phyloP scores from a whole-genome alignment of 2,329 filamentous ascomycete species.

The Pestalotiopsis sp. region DNA sequence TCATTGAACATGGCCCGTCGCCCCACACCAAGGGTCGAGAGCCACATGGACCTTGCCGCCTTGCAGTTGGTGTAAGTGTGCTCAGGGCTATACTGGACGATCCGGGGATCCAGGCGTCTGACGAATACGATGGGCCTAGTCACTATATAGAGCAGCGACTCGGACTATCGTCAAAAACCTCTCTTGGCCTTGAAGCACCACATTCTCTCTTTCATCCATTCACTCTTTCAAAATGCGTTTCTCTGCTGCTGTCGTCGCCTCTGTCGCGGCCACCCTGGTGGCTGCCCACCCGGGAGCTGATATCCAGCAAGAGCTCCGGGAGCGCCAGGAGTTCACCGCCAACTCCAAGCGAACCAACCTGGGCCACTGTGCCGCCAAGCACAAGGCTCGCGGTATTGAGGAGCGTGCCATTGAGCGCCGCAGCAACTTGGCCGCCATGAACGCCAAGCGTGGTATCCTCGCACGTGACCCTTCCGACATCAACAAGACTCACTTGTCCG shows the following conservation, averaged over 20 bases:
- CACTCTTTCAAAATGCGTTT: slow-evolving; percentile 8
- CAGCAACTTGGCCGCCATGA: neutral
- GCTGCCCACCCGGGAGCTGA: slow-evolving; percentile 10
- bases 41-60: neutral
- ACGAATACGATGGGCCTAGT: neutral
- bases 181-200: neutral
- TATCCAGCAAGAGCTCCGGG: slow-evolving; percentile 1
- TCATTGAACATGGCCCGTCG: too few species aligned
- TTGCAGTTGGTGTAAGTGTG: neutral
- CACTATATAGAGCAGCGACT: neutral
- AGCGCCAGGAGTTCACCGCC: slow-evolving; percentile 7
- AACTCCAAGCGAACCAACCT: slow-evolving; percentile 9
- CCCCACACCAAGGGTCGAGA: neutral
- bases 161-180: neutral
- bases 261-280: slow-evolving; percentile 7
- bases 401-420: slow-evolving; percentile 9
- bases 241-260: slow-evolving; percentile 7
- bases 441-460: slow-evolving; percentile 7
- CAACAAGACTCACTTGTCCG: slow-evolving; percentile 31
- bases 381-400: slow-evolving; percentile 8
- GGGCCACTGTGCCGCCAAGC: slow-evolving; percentile 9
- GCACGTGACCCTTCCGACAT: slow-evolving; percentile 35
- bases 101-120: neutral
- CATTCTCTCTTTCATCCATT: neutral
- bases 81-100: neutral